Evolutionary conservation across 2,329 filamentous ascomycete species (phyloP).

Genomic region (Colletotrichum coccodes): DNA sequence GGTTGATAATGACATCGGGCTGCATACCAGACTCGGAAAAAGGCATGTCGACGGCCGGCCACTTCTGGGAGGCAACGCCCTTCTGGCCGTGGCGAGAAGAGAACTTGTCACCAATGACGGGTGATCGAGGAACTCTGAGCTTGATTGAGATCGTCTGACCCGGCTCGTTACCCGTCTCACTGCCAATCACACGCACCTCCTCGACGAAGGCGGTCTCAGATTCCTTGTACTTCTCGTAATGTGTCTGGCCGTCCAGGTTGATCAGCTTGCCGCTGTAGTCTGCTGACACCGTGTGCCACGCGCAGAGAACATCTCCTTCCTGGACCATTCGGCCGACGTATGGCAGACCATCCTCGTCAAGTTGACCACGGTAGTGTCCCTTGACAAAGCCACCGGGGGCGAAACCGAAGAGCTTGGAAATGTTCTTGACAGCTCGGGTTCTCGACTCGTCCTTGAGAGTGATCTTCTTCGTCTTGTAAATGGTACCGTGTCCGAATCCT

Average conservation of each 20-base stretch:
- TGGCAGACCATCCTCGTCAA: slow-evolving; percentile 91
- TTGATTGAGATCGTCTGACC: slow-evolving; percentile 92
- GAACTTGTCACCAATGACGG: slow-evolving; percentile 98
- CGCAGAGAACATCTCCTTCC: slow-evolving; percentile 86
- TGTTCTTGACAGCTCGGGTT: slow-evolving; percentile 71
- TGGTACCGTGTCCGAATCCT: slow-evolving; percentile 93
- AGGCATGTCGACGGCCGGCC: slow-evolving; percentile 93
- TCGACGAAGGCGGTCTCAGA: slow-evolving; percentile 88
- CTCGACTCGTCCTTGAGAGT: slow-evolving; percentile 83
- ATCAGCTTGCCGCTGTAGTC: slow-evolving; percentile 82
- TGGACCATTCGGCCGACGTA: slow-evolving; percentile 80
- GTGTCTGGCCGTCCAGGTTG: slow-evolving; percentile 87
- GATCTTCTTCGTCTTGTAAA: slow-evolving; percentile 97
- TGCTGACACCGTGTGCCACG: slow-evolving; percentile 87
- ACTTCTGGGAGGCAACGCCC: slow-evolving; percentile 95
- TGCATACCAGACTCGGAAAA: slow-evolving; percentile 97
- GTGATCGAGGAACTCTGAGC: slow-evolving; percentile 88
- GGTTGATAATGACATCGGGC: slow-evolving; percentile 98
- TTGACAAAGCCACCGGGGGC: slow-evolving; percentile 80
- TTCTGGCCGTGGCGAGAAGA: slow-evolving; percentile 98
- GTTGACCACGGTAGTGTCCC: slow-evolving; percentile 73
- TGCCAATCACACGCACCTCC: slow-evolving; percentile 90
- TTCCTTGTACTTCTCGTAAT: slow-evolving; percentile 96
- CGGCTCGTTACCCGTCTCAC: slow-evolving; percentile 83
- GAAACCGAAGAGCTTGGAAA: slow-evolving; percentile 90